These are phyloP conservation scores for Penicillium angulare DNA, from an alignment of 495 filamentous ascomycete genomes.

Conservation along the genomic window DNA sequence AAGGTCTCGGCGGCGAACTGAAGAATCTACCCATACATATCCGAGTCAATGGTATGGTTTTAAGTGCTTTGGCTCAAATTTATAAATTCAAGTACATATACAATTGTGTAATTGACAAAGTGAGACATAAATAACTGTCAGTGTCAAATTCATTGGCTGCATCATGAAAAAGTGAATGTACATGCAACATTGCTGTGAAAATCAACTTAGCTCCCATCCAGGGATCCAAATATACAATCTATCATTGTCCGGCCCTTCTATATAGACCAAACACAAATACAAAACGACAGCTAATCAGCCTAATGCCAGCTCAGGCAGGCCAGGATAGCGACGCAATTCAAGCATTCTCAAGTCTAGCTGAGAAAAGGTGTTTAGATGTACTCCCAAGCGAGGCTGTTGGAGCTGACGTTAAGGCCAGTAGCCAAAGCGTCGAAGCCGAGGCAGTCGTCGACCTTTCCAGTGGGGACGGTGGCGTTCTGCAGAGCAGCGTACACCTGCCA, in stretches of 20 bases:
- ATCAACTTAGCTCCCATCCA: background rate
- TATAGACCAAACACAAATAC: background rate
- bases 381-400: slow-evolving; percentile 28
- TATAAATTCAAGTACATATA: too few species aligned
- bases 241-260: background rate
- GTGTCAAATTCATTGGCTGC: too few species aligned
- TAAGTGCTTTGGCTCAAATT: too few species aligned
- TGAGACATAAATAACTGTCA: too few species aligned
- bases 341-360: background rate
- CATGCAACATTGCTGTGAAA: background rate
- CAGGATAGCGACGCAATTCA: background rate
- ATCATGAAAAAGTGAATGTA: background rate
- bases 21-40: too few species aligned
- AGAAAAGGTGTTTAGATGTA: slow-evolving; percentile 23
- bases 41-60: too few species aligned
- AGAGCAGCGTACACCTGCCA: slow-evolving; percentile 38
- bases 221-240: background rate
- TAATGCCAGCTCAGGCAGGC: too few species aligned
- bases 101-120: too few species aligned
- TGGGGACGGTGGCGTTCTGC: slow-evolving; percentile 33
- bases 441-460: slow-evolving; percentile 30
- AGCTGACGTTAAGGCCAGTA: slow-evolving; percentile 9
- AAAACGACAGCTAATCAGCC: too few species aligned
- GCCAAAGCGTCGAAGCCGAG: slow-evolving; percentile 32
- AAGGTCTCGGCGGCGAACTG: too few species aligned